Evolutionary conservation across 176 grass and related monocot genomes (phyloP).

Genomic region (Coix lacrymajobi): DNA sequence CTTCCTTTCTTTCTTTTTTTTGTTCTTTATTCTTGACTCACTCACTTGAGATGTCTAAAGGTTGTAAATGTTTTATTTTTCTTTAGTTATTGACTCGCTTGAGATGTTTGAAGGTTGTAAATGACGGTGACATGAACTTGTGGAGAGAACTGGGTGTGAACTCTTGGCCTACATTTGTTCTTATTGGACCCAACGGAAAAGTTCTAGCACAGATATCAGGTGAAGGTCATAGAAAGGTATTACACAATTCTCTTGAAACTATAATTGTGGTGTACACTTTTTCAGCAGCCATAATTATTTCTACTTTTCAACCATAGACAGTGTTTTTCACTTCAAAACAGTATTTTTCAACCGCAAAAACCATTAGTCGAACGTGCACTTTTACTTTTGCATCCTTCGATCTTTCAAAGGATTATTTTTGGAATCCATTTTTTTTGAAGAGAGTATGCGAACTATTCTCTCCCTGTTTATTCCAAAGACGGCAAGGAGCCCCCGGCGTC

Average conservation of each 20-base stretch:
- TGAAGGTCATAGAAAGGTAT: conserved; percentile 91
- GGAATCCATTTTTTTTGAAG: neutral
- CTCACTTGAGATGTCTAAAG: conserved; percentile 34
- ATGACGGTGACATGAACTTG: conserved; percentile 89
- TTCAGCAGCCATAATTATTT: too few relatives aligned
- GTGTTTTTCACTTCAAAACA: too few relatives aligned
- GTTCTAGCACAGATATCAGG: conserved; percentile 86
- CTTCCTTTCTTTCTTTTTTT: neutral
- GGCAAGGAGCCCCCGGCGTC: too few relatives aligned
- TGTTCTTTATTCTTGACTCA: neutral
- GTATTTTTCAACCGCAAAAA: too few relatives aligned
- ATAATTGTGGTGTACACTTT: neutral
- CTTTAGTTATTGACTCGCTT: neutral
- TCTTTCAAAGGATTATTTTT: neutral
- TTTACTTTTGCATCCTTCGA: neutral
- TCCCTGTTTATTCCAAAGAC: too few relatives aligned
- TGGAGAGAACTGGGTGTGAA: conserved; percentile 94
- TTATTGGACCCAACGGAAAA: conserved; percentile 85
- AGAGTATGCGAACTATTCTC: neutral
- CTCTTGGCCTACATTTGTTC: conserved; percentile 94
- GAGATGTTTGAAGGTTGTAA: conserved; percentile 67
- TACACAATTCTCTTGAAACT: neutral
- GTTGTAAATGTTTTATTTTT: conserved; percentile 53
- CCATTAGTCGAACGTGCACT: too few relatives aligned
- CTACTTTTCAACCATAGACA: too few relatives aligned